Conservation (phyloP, 805 yeast genomes). For the Schwanniomyces yamadae region DNA sequence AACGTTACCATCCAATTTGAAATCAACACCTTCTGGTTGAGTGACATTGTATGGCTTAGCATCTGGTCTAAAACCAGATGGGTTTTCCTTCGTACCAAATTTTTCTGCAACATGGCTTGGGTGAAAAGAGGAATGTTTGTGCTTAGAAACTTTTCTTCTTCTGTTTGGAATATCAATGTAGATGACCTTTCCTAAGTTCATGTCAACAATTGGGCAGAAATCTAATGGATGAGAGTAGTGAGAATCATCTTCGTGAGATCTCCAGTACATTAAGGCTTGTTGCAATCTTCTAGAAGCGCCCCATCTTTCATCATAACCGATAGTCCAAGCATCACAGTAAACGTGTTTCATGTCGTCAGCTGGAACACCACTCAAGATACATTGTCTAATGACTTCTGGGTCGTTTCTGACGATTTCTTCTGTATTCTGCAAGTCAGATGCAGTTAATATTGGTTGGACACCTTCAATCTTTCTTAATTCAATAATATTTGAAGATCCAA, state of each 20-base stretch:
- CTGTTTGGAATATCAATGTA: constrained; percentile 73
- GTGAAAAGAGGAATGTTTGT: constrained; percentile 68
- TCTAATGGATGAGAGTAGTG: constrained; percentile 75
- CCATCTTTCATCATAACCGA: constrained; percentile 75
- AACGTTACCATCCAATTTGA: constrained; percentile 64
- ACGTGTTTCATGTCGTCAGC: constrained; percentile 57
- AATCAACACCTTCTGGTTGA: constrained; percentile 83
- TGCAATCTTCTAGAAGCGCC: constrained; percentile 73
- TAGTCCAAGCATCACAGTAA: constrained; percentile 69
- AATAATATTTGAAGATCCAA: constrained; percentile 47
- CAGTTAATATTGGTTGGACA: constrained; percentile 73
- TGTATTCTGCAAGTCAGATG: constrained; percentile 60
- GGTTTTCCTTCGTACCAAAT: constrained; percentile 49
- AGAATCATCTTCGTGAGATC: constrained; percentile 74
- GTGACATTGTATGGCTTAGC: constrained; percentile 66
- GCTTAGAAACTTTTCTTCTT: constrained; percentile 69
- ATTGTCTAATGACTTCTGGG: constrained; percentile 70
- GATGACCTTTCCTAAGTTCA: constrained; percentile 65
- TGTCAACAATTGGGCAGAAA: constrained; percentile 80
- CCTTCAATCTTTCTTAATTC: constrained; percentile 52
- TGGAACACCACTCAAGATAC: constrained; percentile 68
- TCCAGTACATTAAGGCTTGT: constrained; percentile 78
- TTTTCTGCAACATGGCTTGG: constrained; percentile 61
- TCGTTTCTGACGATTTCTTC: constrained; percentile 69
- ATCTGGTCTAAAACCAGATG: constrained; percentile 56